Evolutionary conservation across 768 basidiomycete genomes (phyloP), one percentile per base, ranked within the genome.

Genomic region (Tylopilus vinaceipallidus): DNA sequence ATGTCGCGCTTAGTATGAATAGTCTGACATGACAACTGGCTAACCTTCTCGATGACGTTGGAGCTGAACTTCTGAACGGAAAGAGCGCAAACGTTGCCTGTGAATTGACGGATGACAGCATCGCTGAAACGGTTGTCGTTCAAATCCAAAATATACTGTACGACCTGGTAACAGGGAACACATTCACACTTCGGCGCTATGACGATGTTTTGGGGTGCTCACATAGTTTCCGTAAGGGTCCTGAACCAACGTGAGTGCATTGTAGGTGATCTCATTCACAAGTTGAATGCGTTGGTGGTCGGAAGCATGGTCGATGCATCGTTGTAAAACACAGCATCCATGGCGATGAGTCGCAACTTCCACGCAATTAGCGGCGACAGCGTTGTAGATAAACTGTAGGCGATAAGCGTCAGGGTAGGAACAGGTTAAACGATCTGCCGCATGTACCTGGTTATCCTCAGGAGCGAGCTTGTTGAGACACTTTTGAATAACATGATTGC

Each of bases 61-160:
- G 95, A 98, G 55, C 93, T 95, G 73, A 99, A 99, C 73, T 99
- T 99, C 70, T 99, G 97, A 14, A 98, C 95, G 6, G 95, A 98
- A 45, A 99, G 75, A 6, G 93, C 93, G 68, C 95, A 98, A 52
- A 98, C 91, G 63, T 99, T 98, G 60, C 97, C 97, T 45, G 91
- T 75, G 71, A 98, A 99, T 65, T 98, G 97, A 55, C 95, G 86
- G 60, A 98, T 98, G 59, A 99, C 91, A 42, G 79, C 95, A 71
- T 98, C 95, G 57, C 92, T 95, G 79, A 98, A 99, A 37, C 97
- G 83, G 69, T 91, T 95, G 74, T 99, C 97, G 71, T 98, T 98
- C 62, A 99, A 73, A 67, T 99, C 97, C 52, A 99, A 81, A 53
- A 98, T 97, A 67, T 99, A 99, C 82, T 99, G 95, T 30, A 95